Evolutionary conservation across 2,329 filamentous ascomycete species (phyloP).

Genomic region (Colletotrichum truncatum): DNA sequence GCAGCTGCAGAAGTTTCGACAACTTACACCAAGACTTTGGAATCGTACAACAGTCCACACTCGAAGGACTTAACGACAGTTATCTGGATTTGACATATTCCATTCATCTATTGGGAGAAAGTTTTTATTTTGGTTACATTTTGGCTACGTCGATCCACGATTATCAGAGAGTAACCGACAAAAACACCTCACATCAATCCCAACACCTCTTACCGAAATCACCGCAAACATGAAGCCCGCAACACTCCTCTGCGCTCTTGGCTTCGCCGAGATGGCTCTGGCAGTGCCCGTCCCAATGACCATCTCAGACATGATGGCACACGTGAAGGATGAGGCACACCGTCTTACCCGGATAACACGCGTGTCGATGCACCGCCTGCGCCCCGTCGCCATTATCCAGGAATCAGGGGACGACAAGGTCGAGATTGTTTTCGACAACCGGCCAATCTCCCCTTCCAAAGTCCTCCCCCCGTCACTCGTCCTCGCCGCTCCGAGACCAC

Average conservation of each 20-base stretch:
- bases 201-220: not conserved
- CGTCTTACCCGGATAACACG: conserved; percentile 7
- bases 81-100: not conserved
- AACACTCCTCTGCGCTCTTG: conserved; percentile 11
- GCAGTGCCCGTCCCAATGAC: conserved; percentile 25
- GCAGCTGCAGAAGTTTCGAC: not conserved
- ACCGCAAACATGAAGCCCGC: conserved; percentile 22
- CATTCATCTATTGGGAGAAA: too few species aligned
- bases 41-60: not conserved
- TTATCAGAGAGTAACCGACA: not conserved
- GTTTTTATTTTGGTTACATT: too few species aligned
- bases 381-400: not conserved
- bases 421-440: conserved; percentile 23
- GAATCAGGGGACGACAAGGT: not conserved
- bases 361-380: not conserved
- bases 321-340: conserved; percentile 9
- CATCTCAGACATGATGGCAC: conserved; percentile 11
- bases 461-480: conserved; percentile 19
- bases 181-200: not conserved
- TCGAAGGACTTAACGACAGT: not conserved
- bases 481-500: conserved; percentile 15
- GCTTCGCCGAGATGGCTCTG: conserved; percentile 1
- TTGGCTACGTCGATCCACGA: too few species aligned
- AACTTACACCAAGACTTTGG: not conserved
- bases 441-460: conserved; percentile 17